Percentiles rank a stretch among this genome's conserved stretches.
Conservation (phyloP, 805 yeast species). For the Spathaspora arborariae region DNA sequence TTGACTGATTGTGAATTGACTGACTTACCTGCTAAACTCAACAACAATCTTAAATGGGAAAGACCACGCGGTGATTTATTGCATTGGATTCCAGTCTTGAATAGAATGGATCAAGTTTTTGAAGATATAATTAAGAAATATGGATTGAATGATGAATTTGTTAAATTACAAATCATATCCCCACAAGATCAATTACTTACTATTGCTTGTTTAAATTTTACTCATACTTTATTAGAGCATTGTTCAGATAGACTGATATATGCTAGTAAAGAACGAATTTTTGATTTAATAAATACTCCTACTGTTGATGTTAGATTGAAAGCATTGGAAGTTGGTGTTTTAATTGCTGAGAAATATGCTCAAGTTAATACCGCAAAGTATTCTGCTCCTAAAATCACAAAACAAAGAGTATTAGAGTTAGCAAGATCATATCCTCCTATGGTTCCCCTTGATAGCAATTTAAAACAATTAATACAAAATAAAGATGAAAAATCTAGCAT, state of each 20-base stretch:
- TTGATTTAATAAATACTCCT: conserved; percentile 53
- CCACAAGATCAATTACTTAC: conserved; percentile 45
- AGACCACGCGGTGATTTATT: conserved; percentile 65
- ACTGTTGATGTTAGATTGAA: conserved; percentile 55
- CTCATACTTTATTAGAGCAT: conserved; percentile 60
- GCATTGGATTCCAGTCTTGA: conserved; percentile 75
- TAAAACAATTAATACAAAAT: conserved; percentile 13
- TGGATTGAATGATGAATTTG: conserved; percentile 42
- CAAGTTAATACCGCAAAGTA: conserved; percentile 40
- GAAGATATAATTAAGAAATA: conserved; percentile 54
- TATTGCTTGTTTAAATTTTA: conserved; percentile 54
- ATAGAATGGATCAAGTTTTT: conserved; percentile 68
- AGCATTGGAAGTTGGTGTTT: conserved; percentile 57
- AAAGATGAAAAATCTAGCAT: conserved; percentile 17
- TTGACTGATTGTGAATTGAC: conserved; percentile 33
- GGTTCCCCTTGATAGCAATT: conserved; percentile 33
- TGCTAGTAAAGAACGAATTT: conserved; percentile 60
- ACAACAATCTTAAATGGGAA: conserved; percentile 46
- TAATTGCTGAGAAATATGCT: conserved; percentile 59
- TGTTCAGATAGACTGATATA: conserved; percentile 63
- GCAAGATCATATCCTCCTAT: conserved; percentile 53
- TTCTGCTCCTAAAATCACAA: conserved; percentile 41
- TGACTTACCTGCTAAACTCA: conserved; percentile 39
- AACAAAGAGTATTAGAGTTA: conserved; percentile 47
- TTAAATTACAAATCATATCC: conserved; percentile 44